A percentile compares a stretch with the other conserved stretches of the same genome.
Conservation (phyloP, 495 filamentous ascomycete species). For the Evernia prunastri region DNA sequence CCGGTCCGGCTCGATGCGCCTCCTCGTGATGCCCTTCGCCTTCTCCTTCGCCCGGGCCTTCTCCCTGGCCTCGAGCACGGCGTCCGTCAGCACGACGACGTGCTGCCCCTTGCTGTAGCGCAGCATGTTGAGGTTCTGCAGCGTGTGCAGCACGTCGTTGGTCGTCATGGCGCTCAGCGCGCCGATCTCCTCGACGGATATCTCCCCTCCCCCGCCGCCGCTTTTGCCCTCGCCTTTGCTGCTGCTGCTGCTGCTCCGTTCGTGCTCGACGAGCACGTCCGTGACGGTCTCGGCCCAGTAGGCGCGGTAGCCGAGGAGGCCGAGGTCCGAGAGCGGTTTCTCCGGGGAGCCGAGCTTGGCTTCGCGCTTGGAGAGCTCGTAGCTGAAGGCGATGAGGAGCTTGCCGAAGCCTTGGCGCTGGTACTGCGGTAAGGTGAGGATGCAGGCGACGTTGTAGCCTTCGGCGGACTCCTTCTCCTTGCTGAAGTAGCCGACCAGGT, state of each 20-base stretch:
- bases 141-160: slow-evolving; percentile 85
- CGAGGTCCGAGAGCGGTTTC: slow-evolving; percentile 91
- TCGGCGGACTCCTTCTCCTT: slow-evolving; percentile 97
- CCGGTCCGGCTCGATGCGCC: slow-evolving; percentile 66
- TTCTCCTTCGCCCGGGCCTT: slow-evolving; percentile 68
- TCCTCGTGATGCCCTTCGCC: slow-evolving; percentile 60
- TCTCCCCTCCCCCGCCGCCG: slow-evolving; percentile 36
- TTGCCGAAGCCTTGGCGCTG: slow-evolving; percentile 91
- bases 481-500: slow-evolving; percentile 93
- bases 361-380: slow-evolving; percentile 93
- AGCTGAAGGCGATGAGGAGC: slow-evolving; percentile 92
- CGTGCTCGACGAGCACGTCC: slow-evolving; percentile 61
- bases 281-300: slow-evolving; percentile 96
- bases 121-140: slow-evolving; percentile 90
- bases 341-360: slow-evolving; percentile 91
- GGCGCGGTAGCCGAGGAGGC: slow-evolving; percentile 83
- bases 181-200: slow-evolving; percentile 76
- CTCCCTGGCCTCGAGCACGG: slow-evolving; percentile 70
- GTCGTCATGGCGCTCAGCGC: slow-evolving; percentile 84
- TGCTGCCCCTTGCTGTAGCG: slow-evolving; percentile 90
- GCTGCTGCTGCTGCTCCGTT: slow-evolving; percentile 25
- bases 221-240: slow-evolving; percentile 30
- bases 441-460: slow-evolving; percentile 96
- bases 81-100: slow-evolving; percentile 77
- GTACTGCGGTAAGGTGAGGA: slow-evolving; percentile 90